A percentile compares a stretch with the other conserved stretches of the same genome.
Conservation (phyloP, 2,329 filamentous ascomycete genomes). For the Celoporthe dispersa region DNA sequence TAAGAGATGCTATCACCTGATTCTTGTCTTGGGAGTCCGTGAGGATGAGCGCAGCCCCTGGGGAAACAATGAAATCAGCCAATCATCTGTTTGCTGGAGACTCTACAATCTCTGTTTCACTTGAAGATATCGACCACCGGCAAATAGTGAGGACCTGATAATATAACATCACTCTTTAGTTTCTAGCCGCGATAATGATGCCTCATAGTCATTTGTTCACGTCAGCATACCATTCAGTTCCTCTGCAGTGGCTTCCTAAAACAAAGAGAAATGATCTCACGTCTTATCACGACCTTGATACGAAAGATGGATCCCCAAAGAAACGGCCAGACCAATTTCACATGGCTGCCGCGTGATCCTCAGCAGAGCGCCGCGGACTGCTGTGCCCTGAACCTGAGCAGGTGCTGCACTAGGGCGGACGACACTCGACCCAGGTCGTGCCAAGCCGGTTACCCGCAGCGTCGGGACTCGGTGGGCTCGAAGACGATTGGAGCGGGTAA, state of each 20-base stretch:
- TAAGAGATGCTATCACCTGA: too few relatives aligned
- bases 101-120: too few relatives aligned
- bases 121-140: too few relatives aligned
- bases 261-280: too few relatives aligned
- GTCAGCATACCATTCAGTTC: neutral
- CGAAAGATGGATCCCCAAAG: neutral
- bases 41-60: too few relatives aligned
- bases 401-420: slow-evolving; percentile 2
- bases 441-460: neutral
- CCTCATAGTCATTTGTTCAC: neutral
- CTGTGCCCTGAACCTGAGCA: slow-evolving; percentile 12
- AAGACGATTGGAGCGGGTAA: slow-evolving; percentile 40
- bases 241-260: neutral
- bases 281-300: neutral
- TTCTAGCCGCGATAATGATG: neutral
- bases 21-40: too few relatives aligned
- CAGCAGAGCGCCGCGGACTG: slow-evolving; percentile 5
- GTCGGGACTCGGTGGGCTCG: neutral
- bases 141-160: too few relatives aligned
- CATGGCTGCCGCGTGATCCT: neutral
- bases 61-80: too few relatives aligned
- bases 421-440: slow-evolving; percentile 5
- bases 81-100: too few relatives aligned
- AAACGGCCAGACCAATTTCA: neutral
- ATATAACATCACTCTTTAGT: too few relatives aligned